Percentiles rank a stretch among this genome's conserved stretches.
Evolutionary conservation across 805 yeast genomes (phyloP).

Genomic region (Candida nanaspora): DNA sequence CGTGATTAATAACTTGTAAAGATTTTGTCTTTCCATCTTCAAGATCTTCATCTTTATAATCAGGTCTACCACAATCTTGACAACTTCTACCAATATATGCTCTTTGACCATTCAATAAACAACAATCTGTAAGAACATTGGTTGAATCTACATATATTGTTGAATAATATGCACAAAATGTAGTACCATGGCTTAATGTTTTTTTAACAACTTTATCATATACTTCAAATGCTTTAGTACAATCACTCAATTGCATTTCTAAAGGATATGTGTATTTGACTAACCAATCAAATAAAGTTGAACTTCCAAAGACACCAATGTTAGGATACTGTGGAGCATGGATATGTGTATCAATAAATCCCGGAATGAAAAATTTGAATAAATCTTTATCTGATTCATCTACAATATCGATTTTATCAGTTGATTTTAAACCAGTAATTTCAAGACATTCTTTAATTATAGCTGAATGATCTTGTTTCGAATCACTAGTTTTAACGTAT

Average conservation of each 20-base stretch:
- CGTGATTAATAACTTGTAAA: conserved; percentile 47
- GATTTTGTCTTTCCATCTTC: conserved; percentile 51
- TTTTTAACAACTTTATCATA: conserved; percentile 62
- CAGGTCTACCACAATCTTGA: conserved; percentile 82
- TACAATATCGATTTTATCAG: conserved; percentile 24
- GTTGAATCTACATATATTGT: conserved; percentile 78
- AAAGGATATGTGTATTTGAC: conserved; percentile 82
- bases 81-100: conserved; percentile 92
- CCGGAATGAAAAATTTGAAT: conserved; percentile 70
- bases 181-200: conserved; percentile 77
- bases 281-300: conserved; percentile 87
- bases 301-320: conserved; percentile 74
- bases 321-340: conserved; percentile 86
- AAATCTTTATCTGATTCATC: conserved; percentile 38
- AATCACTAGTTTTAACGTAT: conserved; percentile 13
- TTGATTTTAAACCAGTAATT: background rate
- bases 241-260: conserved; percentile 59
- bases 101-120: conserved; percentile 66
- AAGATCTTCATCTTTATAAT: conserved; percentile 51
- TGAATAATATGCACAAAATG: conserved; percentile 87
- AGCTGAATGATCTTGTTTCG: background rate
- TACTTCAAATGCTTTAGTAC: conserved; percentile 48
- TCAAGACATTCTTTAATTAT: background rate
- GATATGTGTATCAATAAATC: conserved; percentile 75
- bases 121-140: conserved; percentile 65